phyloP scores from a whole-genome alignment of 805 yeast species.

The Yarrowia sp. region DNA sequence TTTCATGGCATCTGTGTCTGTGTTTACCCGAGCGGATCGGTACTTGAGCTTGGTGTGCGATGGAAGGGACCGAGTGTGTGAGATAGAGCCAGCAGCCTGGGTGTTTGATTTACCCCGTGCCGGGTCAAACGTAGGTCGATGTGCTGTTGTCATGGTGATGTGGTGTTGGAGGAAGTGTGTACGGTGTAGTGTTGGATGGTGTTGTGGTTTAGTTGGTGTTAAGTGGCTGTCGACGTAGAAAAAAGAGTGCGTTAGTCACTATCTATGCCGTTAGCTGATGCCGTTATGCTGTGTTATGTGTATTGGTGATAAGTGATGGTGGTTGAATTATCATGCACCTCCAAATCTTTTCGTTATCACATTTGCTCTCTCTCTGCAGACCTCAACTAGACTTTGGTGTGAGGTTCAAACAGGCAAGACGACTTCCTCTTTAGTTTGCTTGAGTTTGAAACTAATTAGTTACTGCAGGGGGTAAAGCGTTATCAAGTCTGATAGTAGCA shows the following conservation, averaged over 20 bases:
- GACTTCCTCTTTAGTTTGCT: slow-evolving; percentile 7
- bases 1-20: slow-evolving; percentile 43
- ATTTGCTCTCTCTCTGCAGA: neutral
- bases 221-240: too few species aligned
- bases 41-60: slow-evolving; percentile 62
- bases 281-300: neutral
- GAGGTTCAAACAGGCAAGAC: slow-evolving; percentile 16
- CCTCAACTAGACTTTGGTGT: slow-evolving; percentile 3
- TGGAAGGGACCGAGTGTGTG: slow-evolving; percentile 62
- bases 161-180: neutral
- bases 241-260: too few species aligned
- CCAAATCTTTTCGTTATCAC: slow-evolving; percentile 7
- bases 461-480: neutral
- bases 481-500: too few species aligned
- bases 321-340: neutral
- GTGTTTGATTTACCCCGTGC: slow-evolving; percentile 62
- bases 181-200: neutral
- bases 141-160: slow-evolving; percentile 66
- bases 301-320: neutral
- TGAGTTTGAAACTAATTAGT: slow-evolving; percentile 30
- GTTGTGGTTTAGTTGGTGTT: neutral
- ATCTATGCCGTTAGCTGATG: too few species aligned
- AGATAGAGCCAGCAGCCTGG: slow-evolving; percentile 55
- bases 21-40: slow-evolving; percentile 45
- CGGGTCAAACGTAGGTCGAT: slow-evolving; percentile 71